Percentiles rank a stretch among this genome's conserved stretches.
These are phyloP conservation scores for Phytophthora sp. DNA, from an alignment of 352 stramenopile species.

Conservation along the genomic window DNA sequence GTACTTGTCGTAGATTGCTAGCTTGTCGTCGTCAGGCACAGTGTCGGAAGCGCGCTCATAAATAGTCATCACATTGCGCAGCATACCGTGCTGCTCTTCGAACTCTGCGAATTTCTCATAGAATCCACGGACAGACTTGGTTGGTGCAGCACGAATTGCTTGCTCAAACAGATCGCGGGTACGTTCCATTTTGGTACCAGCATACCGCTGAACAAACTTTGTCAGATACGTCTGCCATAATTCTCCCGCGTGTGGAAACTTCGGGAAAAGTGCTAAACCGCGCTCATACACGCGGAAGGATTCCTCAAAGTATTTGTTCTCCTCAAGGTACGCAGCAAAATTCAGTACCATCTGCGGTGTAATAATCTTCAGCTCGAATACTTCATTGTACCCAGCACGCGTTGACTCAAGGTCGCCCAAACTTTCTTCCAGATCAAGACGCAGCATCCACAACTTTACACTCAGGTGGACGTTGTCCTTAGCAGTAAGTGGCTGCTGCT, in stretches of 20 bases:
- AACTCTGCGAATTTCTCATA: slow-evolving; percentile 93
- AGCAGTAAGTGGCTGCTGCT: slow-evolving; percentile 55
- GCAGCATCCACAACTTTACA: slow-evolving; percentile 96
- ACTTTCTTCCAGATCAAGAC: slow-evolving; percentile 98
- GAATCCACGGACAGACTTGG: slow-evolving; percentile 87
- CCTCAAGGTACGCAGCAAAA: slow-evolving; percentile 96
- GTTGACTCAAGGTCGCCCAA: slow-evolving; percentile 95
- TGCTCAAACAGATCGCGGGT: slow-evolving; percentile 97
- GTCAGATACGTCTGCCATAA: slow-evolving; percentile 97
- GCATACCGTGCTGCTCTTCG: slow-evolving; percentile 97
- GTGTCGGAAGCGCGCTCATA: slow-evolving; percentile 94
- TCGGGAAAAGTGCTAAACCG: slow-evolving; percentile 75
- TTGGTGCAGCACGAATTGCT: slow-evolving; percentile 81
- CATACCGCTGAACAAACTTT: slow-evolving; percentile 96
- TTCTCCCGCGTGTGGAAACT: slow-evolving; percentile 95
- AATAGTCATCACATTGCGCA: slow-evolving; percentile 95
- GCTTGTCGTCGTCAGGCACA: slow-evolving; percentile 89
- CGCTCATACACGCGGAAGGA: slow-evolving; percentile 95
- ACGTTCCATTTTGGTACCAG: slow-evolving; percentile 96
- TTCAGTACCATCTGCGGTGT: slow-evolving; percentile 98
- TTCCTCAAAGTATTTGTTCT: slow-evolving; percentile 98
- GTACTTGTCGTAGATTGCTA: slow-evolving; percentile 95
- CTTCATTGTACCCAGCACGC: slow-evolving; percentile 94
- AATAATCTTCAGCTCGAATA: slow-evolving; percentile 96
- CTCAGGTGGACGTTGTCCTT: slow-evolving; percentile 90